Percentiles rank a stretch among this genome's conserved stretches.
Evolutionary conservation across 495 filamentous ascomycete species (phyloP).

Genomic region (Neurospora africana): DNA sequence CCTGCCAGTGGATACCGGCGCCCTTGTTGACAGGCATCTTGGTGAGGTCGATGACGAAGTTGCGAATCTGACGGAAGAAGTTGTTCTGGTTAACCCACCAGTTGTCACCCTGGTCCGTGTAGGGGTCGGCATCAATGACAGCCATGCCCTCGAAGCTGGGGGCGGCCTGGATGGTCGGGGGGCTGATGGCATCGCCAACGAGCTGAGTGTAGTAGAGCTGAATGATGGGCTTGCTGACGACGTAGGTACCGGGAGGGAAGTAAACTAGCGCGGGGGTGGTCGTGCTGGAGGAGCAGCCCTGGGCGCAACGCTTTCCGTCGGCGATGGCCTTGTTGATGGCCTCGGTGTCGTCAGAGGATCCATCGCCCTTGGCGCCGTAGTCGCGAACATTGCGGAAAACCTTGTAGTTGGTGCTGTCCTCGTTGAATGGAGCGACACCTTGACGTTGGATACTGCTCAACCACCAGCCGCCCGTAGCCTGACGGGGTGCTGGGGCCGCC

Average conservation of each 20-base stretch:
- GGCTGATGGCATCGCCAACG: slow-evolving; percentile 56
- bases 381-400: slow-evolving; percentile 85
- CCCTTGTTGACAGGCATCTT: slow-evolving; percentile 52
- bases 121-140: slow-evolving; percentile 84
- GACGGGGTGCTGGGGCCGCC: slow-evolving; percentile 20
- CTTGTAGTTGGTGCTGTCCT: slow-evolving; percentile 42
- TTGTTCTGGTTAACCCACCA: slow-evolving; percentile 93
- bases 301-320: slow-evolving; percentile 64
- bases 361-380: slow-evolving; percentile 53
- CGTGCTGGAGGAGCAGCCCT: slow-evolving; percentile 74
- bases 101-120: slow-evolving; percentile 45
- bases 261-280: slow-evolving; percentile 64
- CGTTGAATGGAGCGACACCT: slow-evolving; percentile 55
- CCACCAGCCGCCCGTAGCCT: slow-evolving; percentile 51
- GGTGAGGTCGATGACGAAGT: slow-evolving; percentile 82
- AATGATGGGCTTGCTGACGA: slow-evolving; percentile 56
- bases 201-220: slow-evolving; percentile 76
- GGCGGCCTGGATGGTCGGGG: slow-evolving; percentile 70
- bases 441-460: slow-evolving; percentile 60
- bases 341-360: slow-evolving; percentile 69
- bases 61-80: slow-evolving; percentile 94
- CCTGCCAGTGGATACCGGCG: slow-evolving; percentile 94
- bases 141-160: slow-evolving; percentile 71
- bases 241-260: slow-evolving; percentile 71
- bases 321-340: slow-evolving; percentile 84